phyloP scores from a whole-genome alignment of 2,329 filamentous ascomycete genomes.

The Zymoseptoria passerinii region DNA sequence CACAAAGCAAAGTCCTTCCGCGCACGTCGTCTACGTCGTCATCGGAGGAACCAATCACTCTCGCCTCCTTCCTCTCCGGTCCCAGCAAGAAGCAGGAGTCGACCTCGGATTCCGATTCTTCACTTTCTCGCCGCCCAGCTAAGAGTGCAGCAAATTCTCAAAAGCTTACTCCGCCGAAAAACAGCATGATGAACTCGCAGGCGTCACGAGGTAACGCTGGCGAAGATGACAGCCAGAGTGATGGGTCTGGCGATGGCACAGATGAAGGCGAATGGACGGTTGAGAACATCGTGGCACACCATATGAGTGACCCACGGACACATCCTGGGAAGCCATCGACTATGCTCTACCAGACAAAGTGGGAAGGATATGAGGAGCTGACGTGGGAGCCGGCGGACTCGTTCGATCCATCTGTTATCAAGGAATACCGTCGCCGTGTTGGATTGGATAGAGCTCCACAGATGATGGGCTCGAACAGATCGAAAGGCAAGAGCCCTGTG shows the following conservation, averaged over 20 bases:
- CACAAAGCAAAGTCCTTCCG: not conserved
- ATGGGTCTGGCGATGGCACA: slow-evolving; percentile 3
- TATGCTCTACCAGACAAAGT: slow-evolving; percentile 29
- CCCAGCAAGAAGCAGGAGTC: not conserved
- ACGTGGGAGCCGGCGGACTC: slow-evolving; percentile 29
- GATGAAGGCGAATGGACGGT: slow-evolving; percentile 22
- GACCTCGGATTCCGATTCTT: not conserved
- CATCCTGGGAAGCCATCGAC: slow-evolving; percentile 23
- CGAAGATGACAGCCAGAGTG: slow-evolving; percentile 4
- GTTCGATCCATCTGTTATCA: slow-evolving; percentile 24
- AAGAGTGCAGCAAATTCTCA: not conserved
- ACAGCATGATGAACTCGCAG: slow-evolving; percentile 17
- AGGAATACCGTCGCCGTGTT: slow-evolving; percentile 19
- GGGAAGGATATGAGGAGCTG: slow-evolving; percentile 25
- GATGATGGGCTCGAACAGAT: not conserved
- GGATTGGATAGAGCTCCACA: slow-evolving; percentile 6
- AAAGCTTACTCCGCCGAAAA: slow-evolving; percentile 4
- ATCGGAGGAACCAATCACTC: slow-evolving; percentile 9
- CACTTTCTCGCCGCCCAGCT: not conserved
- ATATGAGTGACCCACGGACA: slow-evolving; percentile 23
- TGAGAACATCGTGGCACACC: slow-evolving; percentile 25
- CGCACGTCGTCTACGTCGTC: slow-evolving; percentile 1
- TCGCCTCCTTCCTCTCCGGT: slow-evolving; percentile 10
- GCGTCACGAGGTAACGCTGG: slow-evolving; percentile 4
- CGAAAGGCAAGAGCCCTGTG: not conserved